Conservation (phyloP, 176 grass and related monocot species). For the Elymus sibiricus region DNA sequence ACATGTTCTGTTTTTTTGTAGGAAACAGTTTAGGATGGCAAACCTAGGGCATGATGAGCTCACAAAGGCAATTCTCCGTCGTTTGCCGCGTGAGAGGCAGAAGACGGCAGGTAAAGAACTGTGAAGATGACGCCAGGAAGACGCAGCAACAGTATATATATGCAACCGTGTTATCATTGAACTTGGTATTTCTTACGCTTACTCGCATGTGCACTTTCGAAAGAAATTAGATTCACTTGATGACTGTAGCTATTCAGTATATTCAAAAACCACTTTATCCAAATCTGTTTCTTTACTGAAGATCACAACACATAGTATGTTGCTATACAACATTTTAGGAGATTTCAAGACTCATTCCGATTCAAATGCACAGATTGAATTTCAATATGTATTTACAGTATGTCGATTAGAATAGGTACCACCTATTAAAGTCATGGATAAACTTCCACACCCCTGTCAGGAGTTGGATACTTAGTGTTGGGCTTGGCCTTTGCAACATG, state of each 20-base stretch:
- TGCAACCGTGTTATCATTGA: background rate
- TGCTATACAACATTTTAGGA: background rate
- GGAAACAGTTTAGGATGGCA: no score
- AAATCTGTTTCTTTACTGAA: background rate
- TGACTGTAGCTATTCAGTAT: no score
- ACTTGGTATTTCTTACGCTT: background rate
- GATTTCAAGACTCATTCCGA: background rate
- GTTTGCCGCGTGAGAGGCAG: no score
- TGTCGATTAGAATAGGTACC: no score
- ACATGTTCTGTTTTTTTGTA: no score
- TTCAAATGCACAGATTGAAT: background rate
- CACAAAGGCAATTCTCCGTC: no score
- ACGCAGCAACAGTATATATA: background rate
- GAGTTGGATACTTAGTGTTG: background rate
- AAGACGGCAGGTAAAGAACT: no score
- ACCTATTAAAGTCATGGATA: background rate
- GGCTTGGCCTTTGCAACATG: background rate
- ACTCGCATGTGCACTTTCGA: no score
- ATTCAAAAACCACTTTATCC: background rate
- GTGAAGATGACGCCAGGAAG: no score
- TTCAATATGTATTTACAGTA: background rate
- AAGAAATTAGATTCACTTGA: no score
- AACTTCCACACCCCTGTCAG: background rate
- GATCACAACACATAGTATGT: background rate
- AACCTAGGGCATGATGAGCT: no score